phyloP scores from a whole-genome alignment of 257 asterid genomes.

The Nicotiana paniculata region DNA sequence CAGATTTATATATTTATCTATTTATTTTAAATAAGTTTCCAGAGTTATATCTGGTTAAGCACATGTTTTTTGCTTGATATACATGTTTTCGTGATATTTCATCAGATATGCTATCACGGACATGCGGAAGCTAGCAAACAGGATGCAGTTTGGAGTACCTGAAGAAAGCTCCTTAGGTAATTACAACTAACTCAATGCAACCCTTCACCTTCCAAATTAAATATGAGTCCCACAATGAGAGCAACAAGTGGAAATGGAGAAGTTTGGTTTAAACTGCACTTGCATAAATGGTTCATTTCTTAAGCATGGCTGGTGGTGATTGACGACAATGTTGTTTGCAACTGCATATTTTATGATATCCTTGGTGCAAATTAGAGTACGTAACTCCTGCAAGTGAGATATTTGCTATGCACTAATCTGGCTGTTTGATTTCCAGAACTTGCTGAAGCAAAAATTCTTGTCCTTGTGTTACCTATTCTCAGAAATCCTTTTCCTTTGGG shows the following conservation, averaged over 20 bases:
- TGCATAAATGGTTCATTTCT: neutral
- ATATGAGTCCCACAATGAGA: neutral
- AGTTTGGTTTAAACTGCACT: neutral
- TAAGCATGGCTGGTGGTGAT: neutral
- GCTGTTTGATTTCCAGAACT: neutral
- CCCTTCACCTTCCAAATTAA: neutral
- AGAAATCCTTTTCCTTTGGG: neutral
- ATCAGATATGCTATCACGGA: conserved; percentile 91
- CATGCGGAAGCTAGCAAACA: conserved; percentile 91
- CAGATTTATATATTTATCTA: neutral
- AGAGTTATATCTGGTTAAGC: neutral
- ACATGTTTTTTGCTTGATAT: conserved; percentile 6
- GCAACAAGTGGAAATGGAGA: neutral
- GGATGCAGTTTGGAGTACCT: conserved; percentile 93
- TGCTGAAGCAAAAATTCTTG: neutral
- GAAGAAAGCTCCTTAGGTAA: conserved; percentile 98
- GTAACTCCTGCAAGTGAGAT: neutral
- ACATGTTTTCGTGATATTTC: conserved; percentile 8
- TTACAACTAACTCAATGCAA: neutral
- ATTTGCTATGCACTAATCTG: neutral
- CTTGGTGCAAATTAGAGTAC: neutral
- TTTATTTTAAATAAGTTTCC: neutral
- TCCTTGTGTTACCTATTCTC: neutral
- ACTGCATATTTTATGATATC: neutral
- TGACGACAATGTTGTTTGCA: neutral